Percentiles rank a stretch among this genome's conserved stretches.
phyloP scores from a whole-genome alignment of 177 flowering plant genomes.

The Vitis hybrid region DNA sequence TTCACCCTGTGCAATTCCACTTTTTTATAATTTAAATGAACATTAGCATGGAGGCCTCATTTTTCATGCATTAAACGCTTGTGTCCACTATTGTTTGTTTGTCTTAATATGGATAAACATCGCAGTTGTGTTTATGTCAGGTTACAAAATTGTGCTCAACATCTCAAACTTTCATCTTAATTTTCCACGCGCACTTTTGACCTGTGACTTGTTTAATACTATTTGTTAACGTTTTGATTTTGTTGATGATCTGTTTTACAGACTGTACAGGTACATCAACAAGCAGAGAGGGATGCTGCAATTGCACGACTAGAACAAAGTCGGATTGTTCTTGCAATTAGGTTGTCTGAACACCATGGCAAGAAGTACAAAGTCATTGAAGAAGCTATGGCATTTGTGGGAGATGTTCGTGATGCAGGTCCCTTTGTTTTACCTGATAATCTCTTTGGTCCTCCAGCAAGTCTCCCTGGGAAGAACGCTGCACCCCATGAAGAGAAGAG shows the following conservation, averaged over 20 bases:
- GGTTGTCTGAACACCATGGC: slow-evolving; percentile 88
- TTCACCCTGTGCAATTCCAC: too few relatives aligned
- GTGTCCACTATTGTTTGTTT: too few relatives aligned
- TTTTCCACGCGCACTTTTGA: too few relatives aligned
- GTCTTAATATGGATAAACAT: too few relatives aligned
- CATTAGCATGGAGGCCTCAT: too few relatives aligned
- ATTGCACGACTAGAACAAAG: slow-evolving; percentile 90
- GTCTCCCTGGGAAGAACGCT: slow-evolving; percentile 33
- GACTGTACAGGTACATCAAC: slow-evolving; percentile 84
- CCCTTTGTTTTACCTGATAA: slow-evolving; percentile 59
- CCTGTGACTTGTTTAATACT: too few relatives aligned
- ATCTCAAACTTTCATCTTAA: too few relatives aligned
- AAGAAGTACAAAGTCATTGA: slow-evolving; percentile 85
- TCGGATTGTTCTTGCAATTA: slow-evolving; percentile 80
- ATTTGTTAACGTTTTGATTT: neutral
- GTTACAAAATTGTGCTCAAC: too few relatives aligned
- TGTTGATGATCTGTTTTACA: slow-evolving; percentile 18
- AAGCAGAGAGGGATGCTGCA: slow-evolving; percentile 93
- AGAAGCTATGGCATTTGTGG: slow-evolving; percentile 86
- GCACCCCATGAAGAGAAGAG: slow-evolving; percentile 30
- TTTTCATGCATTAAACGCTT: too few relatives aligned
- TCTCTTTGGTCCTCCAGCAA: slow-evolving; percentile 34
- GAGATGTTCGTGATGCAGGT: slow-evolving; percentile 56
- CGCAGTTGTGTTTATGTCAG: too few relatives aligned
- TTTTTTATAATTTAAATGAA: too few relatives aligned